Evolutionary conservation across 2,329 filamentous ascomycete genomes (phyloP), one percentile per base, ranked within the genome.

Genomic region (Fusarium tanahbumbuense): DNA sequence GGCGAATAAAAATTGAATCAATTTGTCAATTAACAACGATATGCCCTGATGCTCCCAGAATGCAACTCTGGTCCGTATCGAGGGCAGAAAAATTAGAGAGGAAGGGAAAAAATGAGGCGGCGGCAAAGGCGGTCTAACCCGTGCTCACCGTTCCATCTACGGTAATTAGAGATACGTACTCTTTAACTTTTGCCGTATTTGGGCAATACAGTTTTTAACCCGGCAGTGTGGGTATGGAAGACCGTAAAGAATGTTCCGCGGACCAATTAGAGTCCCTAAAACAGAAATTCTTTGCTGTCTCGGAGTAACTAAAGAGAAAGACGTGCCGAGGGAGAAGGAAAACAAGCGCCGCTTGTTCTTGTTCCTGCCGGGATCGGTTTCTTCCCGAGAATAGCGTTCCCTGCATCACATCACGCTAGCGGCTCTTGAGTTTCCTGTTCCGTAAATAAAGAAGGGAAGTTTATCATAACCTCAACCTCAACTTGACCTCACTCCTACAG

Each of bases 341-440:
- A 23, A 12, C n/a, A 44, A 16, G 18, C 22, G 34, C 34, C 34
- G 34, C 34, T 37, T 23, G 41, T 23, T 44, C 41, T 44, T 25
- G 41, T 44, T 23, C 41, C 41, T 57, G 55, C 55, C 25, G 55
- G 55, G 55, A 57, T 57, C 46, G 55, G 55, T 57, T 42, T 34
- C 23, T 32, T 25, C 13, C 55, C 46, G 55, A 57, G 16, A 42
- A n/a, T 28, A 57, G 55, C 45, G 52, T 52, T 57, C 55, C 45
- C 55, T 42, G 45, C 34, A 28, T 57, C 32, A 52, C 32, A 49
- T 50, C 45, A 32, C 34, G 40, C 46, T 57, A 57, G 55, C 55
- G 46, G 55, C 55, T 53, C 34, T 42, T 52, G 25, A 32, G 27
- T 25, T 49, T 37, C 16, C 47, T 52, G 32, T 22, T 52, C n/a